phyloP scores from a whole-genome alignment of 2,329 filamentous ascomycete species.

The Lachnellula suecica region DNA sequence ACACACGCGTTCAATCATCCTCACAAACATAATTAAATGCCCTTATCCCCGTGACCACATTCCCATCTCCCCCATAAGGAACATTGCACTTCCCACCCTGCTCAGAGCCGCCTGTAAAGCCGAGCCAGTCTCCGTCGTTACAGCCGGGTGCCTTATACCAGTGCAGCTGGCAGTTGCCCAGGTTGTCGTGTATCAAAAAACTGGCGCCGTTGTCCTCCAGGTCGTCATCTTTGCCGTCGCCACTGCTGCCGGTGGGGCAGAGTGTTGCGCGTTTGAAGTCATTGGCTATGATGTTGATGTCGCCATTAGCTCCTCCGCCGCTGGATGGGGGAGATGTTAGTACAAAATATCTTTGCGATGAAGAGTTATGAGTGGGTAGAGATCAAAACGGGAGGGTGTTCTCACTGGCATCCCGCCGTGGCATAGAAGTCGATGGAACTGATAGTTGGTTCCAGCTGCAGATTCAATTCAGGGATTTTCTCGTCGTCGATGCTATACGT shows the following conservation, averaged over 20 bases:
- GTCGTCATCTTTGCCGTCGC: constrained; percentile 2
- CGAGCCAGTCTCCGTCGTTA: constrained; percentile 1
- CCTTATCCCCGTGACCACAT: background rate
- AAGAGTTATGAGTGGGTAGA: too few relatives aligned
- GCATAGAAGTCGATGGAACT: constrained; percentile 1
- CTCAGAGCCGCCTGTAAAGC: background rate
- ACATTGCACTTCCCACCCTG: constrained; percentile 1
- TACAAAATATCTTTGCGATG: too few relatives aligned
- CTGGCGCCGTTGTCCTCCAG: constrained; percentile 3
- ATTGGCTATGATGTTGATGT: background rate
- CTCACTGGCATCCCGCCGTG: background rate
- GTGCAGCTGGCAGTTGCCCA: constrained; percentile 1
- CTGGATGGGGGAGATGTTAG: too few relatives aligned
- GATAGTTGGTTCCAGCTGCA: background rate
- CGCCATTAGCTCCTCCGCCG: background rate
- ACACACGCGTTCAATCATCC: too few relatives aligned
- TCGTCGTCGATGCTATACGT: background rate
- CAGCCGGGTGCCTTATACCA: background rate
- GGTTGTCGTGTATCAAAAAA: background rate
- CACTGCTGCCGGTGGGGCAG: background rate
- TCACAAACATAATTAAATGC: constrained; percentile 3
- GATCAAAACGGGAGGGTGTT: too few relatives aligned
- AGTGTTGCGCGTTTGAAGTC: background rate
- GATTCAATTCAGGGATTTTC: background rate
- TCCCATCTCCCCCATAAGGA: background rate